Percentiles rank a stretch among this genome's conserved stretches.
These are phyloP conservation scores for Auxenochlorella pyrenoidosa DNA, from an alignment of 139 green algal genomes.

Conservation along the genomic window DNA sequence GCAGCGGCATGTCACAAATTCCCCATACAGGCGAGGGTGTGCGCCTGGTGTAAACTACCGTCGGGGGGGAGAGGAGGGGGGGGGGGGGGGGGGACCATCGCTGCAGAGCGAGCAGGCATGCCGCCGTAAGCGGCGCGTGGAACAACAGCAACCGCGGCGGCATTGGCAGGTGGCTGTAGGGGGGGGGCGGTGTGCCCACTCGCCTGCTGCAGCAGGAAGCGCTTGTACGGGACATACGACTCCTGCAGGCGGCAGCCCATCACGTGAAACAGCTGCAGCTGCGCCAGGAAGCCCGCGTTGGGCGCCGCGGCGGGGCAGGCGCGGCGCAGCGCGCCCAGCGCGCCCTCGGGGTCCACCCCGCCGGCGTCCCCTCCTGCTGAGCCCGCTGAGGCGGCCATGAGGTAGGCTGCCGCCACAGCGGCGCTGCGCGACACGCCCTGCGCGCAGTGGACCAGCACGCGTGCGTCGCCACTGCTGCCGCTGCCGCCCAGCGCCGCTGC, in stretches of 20 bases:
- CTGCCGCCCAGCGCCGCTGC: not conserved
- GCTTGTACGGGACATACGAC: slow-evolving; percentile 68
- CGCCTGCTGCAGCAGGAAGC: slow-evolving; percentile 61
- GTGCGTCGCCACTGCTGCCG: not conserved
- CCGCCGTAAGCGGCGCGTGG: not conserved
- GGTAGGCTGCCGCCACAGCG: slow-evolving; percentile 56
- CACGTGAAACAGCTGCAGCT: slow-evolving; percentile 75
- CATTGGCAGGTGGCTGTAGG: not conserved
- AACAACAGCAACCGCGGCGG: too few species aligned
- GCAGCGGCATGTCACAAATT: too few species aligned
- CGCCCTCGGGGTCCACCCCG: slow-evolving; percentile 12
- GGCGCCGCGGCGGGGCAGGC: slow-evolving; percentile 49
- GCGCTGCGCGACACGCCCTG: slow-evolving; percentile 53
- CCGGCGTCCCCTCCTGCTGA: not conserved
- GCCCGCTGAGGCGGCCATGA: slow-evolving; percentile 44
- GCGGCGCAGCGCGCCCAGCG: slow-evolving; percentile 41
- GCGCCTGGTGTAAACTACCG: too few species aligned
- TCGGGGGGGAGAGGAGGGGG: too few species aligned
- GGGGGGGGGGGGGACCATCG: too few species aligned
- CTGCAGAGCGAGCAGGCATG: not conserved
- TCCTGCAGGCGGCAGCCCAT: slow-evolving; percentile 65
- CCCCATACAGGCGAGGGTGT: too few species aligned
- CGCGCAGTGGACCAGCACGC: slow-evolving; percentile 55
- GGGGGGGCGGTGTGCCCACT: not conserved
- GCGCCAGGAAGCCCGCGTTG: slow-evolving; percentile 80